phyloP scores from a whole-genome alignment of 805 yeast genomes.

The Wickerhamiella siamensis region DNA sequence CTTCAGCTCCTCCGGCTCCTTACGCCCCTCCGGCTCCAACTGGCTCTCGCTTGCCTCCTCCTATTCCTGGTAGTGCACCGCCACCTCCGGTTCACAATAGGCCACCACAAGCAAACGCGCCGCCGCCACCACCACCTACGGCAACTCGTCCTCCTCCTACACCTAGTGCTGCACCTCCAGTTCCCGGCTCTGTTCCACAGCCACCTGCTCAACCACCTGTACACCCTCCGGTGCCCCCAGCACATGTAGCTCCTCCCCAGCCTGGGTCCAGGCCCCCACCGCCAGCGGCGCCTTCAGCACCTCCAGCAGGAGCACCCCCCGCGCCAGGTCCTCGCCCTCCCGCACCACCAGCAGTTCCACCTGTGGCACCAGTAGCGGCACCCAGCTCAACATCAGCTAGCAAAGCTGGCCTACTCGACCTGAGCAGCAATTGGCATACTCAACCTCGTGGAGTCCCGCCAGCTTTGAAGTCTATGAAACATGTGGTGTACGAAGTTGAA shows the following conservation, averaged over 20 bases:
- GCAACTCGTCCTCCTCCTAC: slow-evolving; percentile 3
- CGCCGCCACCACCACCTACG: slow-evolving; percentile 7
- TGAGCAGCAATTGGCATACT: slow-evolving; percentile 7
- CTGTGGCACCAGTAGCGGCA: too few species aligned
- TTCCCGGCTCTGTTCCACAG: slow-evolving; percentile 4
- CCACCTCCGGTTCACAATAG: slow-evolving; percentile 2
- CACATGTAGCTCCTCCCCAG: slow-evolving; percentile 14
- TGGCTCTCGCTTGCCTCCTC: slow-evolving; percentile 3
- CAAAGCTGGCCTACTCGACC: slow-evolving; percentile 8
- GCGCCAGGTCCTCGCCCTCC: slow-evolving; percentile 11
- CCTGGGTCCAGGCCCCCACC: slow-evolving; percentile 14
- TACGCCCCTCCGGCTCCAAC: too few species aligned
- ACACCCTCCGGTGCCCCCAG: slow-evolving; percentile 7
- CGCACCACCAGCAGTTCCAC: slow-evolving; percentile 16
- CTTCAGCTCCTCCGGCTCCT: slow-evolving; percentile 6
- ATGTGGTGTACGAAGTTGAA: slow-evolving; percentile 49
- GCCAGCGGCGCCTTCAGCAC: slow-evolving; percentile 17
- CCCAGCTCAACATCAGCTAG: slow-evolving; percentile 7
- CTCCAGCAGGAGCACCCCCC: slow-evolving; percentile 7
- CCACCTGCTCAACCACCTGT: slow-evolving; percentile 5
- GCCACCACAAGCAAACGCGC: slow-evolving; percentile 4
- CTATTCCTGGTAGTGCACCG: slow-evolving; percentile 2
- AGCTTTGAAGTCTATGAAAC: slow-evolving; percentile 3
- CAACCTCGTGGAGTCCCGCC: slow-evolving; percentile 9
- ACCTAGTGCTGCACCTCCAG: neutral